Conservation (phyloP, 495 filamentous ascomycete species). For the Penicillium angulare region DNA sequence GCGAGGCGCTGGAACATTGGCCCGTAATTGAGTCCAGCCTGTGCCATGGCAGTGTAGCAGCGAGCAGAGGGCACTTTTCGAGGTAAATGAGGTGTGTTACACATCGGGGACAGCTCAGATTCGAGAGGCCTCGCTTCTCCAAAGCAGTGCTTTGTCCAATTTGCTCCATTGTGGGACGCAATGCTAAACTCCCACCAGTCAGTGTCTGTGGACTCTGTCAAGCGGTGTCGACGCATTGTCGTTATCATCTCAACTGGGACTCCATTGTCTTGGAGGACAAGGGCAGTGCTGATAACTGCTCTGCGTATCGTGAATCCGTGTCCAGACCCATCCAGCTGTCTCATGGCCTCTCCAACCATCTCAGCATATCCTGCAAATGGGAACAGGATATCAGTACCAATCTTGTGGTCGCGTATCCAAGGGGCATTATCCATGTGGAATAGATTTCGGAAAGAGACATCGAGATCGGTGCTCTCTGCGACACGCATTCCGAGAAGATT, state of each 20-base stretch:
- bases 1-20: constrained; percentile 3
- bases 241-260: constrained; percentile 32
- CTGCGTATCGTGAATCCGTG: constrained; percentile 27
- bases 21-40: constrained; percentile 5
- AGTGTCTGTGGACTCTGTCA: constrained; percentile 35
- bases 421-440: constrained; percentile 23
- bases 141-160: constrained; percentile 3
- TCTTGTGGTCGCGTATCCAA: constrained; percentile 38
- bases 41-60: constrained; percentile 4
- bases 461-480: constrained; percentile 20
- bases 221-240: constrained; percentile 25
- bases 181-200: constrained; percentile 50
- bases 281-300: constrained; percentile 15
- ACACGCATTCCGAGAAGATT: constrained; percentile 44
- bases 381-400: constrained; percentile 42
- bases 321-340: constrained; percentile 38
- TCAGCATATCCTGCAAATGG: constrained; percentile 48
- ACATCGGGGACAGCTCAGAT: background rate
- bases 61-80: background rate
- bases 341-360: constrained; percentile 46
- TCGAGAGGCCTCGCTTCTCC: background rate
- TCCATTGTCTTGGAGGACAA: background rate
- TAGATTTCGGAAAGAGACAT: constrained; percentile 38
- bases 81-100: background rate
- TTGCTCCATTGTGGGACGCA: constrained; percentile 32